Base-by-base conservation (phyloP, 768 basidiomycete species). In the Suillus discolor region DNA sequence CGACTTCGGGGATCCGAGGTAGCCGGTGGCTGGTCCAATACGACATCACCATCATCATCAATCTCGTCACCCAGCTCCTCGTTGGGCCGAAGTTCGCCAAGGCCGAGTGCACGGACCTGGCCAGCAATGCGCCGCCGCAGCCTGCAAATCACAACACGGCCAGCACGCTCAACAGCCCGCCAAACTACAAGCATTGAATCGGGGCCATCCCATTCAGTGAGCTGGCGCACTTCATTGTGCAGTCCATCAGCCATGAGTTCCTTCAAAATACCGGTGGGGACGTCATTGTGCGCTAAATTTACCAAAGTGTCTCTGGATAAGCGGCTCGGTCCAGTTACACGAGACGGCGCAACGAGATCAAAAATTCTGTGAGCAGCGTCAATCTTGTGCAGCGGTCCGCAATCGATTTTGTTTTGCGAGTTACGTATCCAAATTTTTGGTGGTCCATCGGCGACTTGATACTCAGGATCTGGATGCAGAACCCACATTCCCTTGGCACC, bases 401-500 rank as follows among this genome's bases (percentile, higher is more conserved):
- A 76, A 4, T 81, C 75, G 63, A 90, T 88, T 64, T 90, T 90
- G 23, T 77, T 80, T 49, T 90, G 89, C 0, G 88, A 89, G 0
- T 78, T 71, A 0, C 89, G 83, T 16, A 89, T 86, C 87, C 87
- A 90, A 15, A 90, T 87, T 59, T 79, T 81, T 0, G 83, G 84
- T n/a, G 74, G 77, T 0, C 70, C 69, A 51, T 80, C 81, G 34
- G 71, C 8, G 5, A 57, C 36, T 49, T 76, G 75, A 65, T 76
- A 68, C 31, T 42, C 28, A 6, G 68, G 71, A 60, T 88, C 81
- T 2, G 85, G 87, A 63, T 89, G 84, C 3, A 88, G 72, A 0
- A 84, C 75, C 83, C 87, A 88, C 51, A 89, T 74, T 0, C 89
- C 89, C 68, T 90, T 89, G 6, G 83, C 80, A 0, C 88, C 88